A percentile compares a stretch with the other conserved stretches of the same genome.
Conservation (phyloP, 345 rosid species). For the Excoecaria agallocha region DNA sequence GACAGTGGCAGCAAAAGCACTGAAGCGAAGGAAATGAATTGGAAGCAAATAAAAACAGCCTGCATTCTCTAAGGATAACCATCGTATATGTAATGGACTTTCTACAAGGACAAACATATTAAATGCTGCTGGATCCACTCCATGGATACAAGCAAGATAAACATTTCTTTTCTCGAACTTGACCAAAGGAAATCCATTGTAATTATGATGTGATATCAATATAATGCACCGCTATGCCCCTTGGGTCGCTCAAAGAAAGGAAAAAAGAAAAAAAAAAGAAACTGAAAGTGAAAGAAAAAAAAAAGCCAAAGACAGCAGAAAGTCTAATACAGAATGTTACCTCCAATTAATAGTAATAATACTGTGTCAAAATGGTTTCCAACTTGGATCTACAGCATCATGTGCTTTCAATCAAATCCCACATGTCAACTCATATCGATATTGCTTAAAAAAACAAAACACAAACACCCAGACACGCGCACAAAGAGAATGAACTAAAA, state of each 20-base stretch:
- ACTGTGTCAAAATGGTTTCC: not conserved
- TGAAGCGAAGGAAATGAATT: not conserved
- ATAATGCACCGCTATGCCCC: not conserved
- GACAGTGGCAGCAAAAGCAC: not conserved
- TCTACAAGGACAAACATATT: not conserved
- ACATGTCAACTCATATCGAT: not conserved
- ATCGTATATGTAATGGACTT: not conserved
- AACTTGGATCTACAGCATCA: not conserved
- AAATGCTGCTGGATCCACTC: not conserved
- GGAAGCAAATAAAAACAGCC: not conserved
- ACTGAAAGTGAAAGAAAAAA: not conserved
- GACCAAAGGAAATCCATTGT: not conserved
- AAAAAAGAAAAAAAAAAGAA: not conserved
- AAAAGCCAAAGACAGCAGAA: not conserved
- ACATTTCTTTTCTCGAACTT: not conserved
- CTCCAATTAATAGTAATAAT: not conserved
- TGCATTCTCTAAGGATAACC: not conserved
- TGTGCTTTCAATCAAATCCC: not conserved
- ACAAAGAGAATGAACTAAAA: not conserved
- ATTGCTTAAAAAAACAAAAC: not conserved
- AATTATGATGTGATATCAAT: not conserved
- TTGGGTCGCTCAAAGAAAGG: not conserved
- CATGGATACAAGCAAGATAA: not conserved
- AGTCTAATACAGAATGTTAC: not conserved
- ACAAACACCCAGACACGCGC: too few species aligned